Conservation (phyloP, 768 basidiomycete genomes). For the Mycena haematopus region DNA sequence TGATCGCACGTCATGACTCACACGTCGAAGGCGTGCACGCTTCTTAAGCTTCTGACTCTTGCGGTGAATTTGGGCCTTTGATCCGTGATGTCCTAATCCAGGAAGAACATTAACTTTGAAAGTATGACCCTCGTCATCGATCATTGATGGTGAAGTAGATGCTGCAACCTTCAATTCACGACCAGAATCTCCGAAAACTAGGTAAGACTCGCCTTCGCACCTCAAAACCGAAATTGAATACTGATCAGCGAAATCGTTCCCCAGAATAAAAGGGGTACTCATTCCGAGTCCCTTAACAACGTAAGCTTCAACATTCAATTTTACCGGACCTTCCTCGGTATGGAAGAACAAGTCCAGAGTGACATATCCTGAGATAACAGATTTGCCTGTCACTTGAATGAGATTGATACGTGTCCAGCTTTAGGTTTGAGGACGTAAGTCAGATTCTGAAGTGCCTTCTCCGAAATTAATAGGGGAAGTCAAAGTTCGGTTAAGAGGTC, state of each 20-base stretch:
- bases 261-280: slow-evolving; percentile 39
- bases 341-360: slow-evolving; percentile 35
- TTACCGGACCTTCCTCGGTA: too few species aligned
- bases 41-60: slow-evolving; percentile 8
- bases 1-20: slow-evolving; percentile 18
- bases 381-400: slow-evolving; percentile 40
- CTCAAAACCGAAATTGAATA: slow-evolving; percentile 40
- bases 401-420: too few species aligned
- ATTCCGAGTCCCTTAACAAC: slow-evolving; percentile 39
- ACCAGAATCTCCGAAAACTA: slow-evolving; percentile 5
- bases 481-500: too few species aligned
- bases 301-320: slow-evolving; percentile 38
- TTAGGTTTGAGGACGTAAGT: too few species aligned
- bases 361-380: slow-evolving; percentile 38
- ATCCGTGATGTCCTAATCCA: background rate
- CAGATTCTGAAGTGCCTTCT: too few species aligned
- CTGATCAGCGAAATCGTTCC: slow-evolving; percentile 41
- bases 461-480: too few species aligned
- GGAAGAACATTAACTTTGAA: slow-evolving; percentile 8
- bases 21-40: background rate
- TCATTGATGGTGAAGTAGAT: background rate
- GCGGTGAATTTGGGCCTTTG: slow-evolving; percentile 6
- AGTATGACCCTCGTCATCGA: slow-evolving; percentile 13
- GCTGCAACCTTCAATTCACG: background rate
- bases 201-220: slow-evolving; percentile 20